These are phyloP conservation scores for Begonia fuchsioides DNA, from an alignment of 306 rosid genomes.

Conservation along the genomic window DNA sequence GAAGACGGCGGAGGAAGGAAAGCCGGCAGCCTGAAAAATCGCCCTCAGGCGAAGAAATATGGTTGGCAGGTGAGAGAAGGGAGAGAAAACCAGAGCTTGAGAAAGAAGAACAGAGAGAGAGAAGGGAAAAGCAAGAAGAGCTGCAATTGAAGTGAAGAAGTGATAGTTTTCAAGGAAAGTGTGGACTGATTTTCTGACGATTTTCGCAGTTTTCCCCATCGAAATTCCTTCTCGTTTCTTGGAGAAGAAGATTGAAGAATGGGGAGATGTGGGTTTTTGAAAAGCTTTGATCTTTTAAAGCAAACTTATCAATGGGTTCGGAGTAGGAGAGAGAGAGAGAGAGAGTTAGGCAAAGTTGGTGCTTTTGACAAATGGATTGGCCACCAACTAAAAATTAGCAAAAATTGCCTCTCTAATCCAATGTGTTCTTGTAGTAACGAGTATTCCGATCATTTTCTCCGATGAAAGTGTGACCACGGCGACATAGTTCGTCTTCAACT, in stretches of 20 bases:
- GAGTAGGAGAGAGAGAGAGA: background rate
- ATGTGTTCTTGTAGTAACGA: too few relatives aligned
- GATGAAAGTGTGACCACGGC: too few relatives aligned
- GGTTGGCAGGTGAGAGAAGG: constrained; percentile 12
- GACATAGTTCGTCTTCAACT: too few relatives aligned
- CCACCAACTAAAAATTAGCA: constrained; percentile 64
- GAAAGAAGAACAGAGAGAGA: constrained; percentile 10
- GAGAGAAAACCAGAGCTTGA: constrained; percentile 7
- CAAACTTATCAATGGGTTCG: background rate
- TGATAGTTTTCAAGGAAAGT: constrained; percentile 11
- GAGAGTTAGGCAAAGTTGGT: constrained; percentile 15
- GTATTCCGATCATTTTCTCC: too few relatives aligned
- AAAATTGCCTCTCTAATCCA: too few relatives aligned
- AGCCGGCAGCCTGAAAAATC: constrained; percentile 28
- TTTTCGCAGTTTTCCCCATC: constrained; percentile 49
- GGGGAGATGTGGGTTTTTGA: constrained; percentile 16
- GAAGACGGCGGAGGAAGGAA: constrained; percentile 10
- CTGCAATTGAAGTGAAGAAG: constrained; percentile 7
- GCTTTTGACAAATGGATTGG: constrained; percentile 45
- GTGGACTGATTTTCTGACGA: constrained; percentile 16
- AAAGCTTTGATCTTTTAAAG: background rate
- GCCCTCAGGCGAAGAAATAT: constrained; percentile 35
- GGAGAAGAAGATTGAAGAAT: constrained; percentile 13
- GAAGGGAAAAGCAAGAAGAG: constrained; percentile 13
- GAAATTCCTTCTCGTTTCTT: constrained; percentile 11